Percentiles rank a stretch among this genome's conserved stretches.
Evolutionary conservation across 257 asterid genomes (phyloP).

Genomic region (Voacanga thouarsii): DNA sequence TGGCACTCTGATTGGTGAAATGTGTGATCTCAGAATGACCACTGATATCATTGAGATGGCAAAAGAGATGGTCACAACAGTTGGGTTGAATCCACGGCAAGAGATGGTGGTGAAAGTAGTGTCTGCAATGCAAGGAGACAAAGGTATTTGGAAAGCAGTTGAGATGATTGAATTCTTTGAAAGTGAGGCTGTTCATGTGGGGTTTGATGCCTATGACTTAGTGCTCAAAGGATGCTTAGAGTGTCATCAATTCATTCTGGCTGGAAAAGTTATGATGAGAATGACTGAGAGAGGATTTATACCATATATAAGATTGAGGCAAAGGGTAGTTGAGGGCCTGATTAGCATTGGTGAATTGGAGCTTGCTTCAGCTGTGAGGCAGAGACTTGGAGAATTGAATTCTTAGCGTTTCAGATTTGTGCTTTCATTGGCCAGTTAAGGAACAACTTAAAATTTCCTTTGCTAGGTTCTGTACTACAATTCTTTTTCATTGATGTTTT

Average conservation of each 20-base stretch:
- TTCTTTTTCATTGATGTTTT: not conserved
- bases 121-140: slow-evolving; percentile 50
- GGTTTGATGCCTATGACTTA: slow-evolving; percentile 63
- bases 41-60: slow-evolving; percentile 33
- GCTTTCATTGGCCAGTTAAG: not conserved
- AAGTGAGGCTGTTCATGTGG: slow-evolving; percentile 41
- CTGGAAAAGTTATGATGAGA: slow-evolving; percentile 29
- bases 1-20: slow-evolving; percentile 48
- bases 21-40: slow-evolving; percentile 49
- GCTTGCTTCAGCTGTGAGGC: slow-evolving; percentile 59
- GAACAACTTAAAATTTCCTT: not conserved
- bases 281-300: slow-evolving; percentile 40
- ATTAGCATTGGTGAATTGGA: slow-evolving; percentile 55
- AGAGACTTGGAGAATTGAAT: slow-evolving; percentile 49
- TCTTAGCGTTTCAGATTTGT: slow-evolving; percentile 29
- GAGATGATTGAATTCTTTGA: slow-evolving; percentile 64
- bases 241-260: slow-evolving; percentile 43
- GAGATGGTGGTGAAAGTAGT: slow-evolving; percentile 49
- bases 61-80: slow-evolving; percentile 59
- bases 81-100: slow-evolving; percentile 60
- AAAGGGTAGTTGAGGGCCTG: slow-evolving; percentile 62
- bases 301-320: slow-evolving; percentile 38
- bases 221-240: slow-evolving; percentile 77
- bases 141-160: slow-evolving; percentile 58
- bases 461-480: not conserved